Conservation (phyloP, 2,329 filamentous ascomycete genomes). For the Ilyonectria robusta region DNA sequence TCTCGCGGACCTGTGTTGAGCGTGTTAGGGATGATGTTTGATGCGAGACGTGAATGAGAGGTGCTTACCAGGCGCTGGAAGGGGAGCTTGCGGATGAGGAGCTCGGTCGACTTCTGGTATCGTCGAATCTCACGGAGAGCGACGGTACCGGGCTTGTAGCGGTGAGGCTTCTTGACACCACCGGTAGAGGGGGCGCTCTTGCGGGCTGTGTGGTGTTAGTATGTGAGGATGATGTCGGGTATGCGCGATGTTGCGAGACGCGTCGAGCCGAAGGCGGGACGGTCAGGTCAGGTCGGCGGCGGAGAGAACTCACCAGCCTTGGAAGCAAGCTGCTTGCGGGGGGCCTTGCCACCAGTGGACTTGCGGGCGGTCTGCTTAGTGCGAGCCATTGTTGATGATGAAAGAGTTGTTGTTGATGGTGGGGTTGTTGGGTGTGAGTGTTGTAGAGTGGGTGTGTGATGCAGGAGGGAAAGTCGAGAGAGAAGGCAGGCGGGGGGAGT, state of each 20-base stretch:
- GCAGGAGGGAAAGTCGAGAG: conserved; percentile 57
- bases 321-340: conserved; percentile 97
- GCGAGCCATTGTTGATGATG: conserved; percentile 69
- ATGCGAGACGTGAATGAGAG: background rate
- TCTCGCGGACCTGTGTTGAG: conserved; percentile 83
- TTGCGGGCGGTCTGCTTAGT: conserved; percentile 80
- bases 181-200: conserved; percentile 98
- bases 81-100: conserved; percentile 96
- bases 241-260: conserved; percentile 26
- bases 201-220: conserved; percentile 67
- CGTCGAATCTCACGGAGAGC: conserved; percentile 98
- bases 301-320: conserved; percentile 76
- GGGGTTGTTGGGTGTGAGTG: conserved; percentile 46
- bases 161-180: conserved; percentile 96
- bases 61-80: conserved; percentile 89
- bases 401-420: conserved; percentile 51
- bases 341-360: conserved; percentile 84
- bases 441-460: conserved; percentile 57
- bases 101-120: conserved; percentile 97
- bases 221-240: conserved; percentile 26
- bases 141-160: conserved; percentile 92
- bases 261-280: conserved; percentile 18
- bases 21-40: conserved; percentile 22
- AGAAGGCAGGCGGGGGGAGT: conserved; percentile 59
- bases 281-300: background rate